These are phyloP conservation scores for Rhodotorula taiwanensis DNA, from an alignment of 768 basidiomycete species.

Conservation along the genomic window DNA sequence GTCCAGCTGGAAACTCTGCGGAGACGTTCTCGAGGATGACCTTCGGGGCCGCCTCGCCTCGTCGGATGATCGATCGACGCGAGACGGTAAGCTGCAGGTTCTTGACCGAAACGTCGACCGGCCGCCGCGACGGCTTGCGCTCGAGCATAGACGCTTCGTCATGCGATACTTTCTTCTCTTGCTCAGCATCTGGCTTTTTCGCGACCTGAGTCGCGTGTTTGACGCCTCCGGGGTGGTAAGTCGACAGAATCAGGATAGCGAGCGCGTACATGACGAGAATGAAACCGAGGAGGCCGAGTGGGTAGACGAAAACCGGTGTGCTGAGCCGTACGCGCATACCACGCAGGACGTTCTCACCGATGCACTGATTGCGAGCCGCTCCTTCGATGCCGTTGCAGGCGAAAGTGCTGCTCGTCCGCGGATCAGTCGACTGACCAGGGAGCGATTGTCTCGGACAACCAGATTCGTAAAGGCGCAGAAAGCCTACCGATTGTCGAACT, in stretches of 20 bases:
- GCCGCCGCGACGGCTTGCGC: slow-evolving; percentile 35
- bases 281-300: slow-evolving; percentile 42
- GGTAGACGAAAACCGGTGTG: slow-evolving; percentile 40
- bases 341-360: slow-evolving; percentile 47
- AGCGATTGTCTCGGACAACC: too few relatives aligned
- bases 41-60: slow-evolving; percentile 36
- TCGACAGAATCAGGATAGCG: slow-evolving; percentile 43
- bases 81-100: slow-evolving; percentile 19
- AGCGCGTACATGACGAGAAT: slow-evolving; percentile 42
- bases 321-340: slow-evolving; percentile 43
- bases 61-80: slow-evolving; percentile 4
- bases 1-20: slow-evolving; percentile 44
- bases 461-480: too few relatives aligned
- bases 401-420: slow-evolving; percentile 27
- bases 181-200: not conserved
- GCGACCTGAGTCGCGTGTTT: slow-evolving; percentile 40
- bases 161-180: slow-evolving; percentile 16
- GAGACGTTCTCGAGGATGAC: slow-evolving; percentile 45
- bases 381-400: slow-evolving; percentile 41
- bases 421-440: too few relatives aligned
- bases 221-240: slow-evolving; percentile 45
- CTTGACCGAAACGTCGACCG: slow-evolving; percentile 44
- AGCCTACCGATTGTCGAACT: slow-evolving; percentile 47
- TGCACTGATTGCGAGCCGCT: slow-evolving; percentile 41
- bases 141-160: not conserved